Conservation (phyloP, 2,329 filamentous ascomycete species). For the Diaporthe helianthi region DNA sequence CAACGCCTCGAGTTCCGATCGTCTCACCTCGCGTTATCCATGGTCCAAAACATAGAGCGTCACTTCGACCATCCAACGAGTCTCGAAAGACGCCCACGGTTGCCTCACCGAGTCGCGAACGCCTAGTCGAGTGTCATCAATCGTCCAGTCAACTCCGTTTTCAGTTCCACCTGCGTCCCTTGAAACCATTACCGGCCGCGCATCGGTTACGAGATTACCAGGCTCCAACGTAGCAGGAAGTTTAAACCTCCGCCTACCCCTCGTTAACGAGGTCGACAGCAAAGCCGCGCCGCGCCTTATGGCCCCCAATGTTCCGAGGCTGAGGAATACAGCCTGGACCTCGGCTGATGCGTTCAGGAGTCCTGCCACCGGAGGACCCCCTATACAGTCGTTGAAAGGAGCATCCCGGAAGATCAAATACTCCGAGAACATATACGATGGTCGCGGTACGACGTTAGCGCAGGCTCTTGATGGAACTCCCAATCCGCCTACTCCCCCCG, state of each 20-base stretch:
- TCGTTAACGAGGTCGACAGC: neutral
- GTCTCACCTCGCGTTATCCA: neutral
- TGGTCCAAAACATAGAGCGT: conserved; percentile 17
- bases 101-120: neutral
- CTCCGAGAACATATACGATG: neutral
- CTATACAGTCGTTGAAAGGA: neutral
- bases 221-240: neutral
- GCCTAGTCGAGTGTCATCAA: neutral
- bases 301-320: too few relatives aligned
- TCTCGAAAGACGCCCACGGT: neutral
- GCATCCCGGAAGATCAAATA: neutral
- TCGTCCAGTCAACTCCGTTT: conserved; percentile 13
- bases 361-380: too few relatives aligned
- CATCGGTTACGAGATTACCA: conserved; percentile 3
- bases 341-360: too few relatives aligned
- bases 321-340: too few relatives aligned
- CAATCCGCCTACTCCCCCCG: neutral
- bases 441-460: neutral
- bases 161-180: neutral
- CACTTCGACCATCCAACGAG: conserved; percentile 24
- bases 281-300: neutral
- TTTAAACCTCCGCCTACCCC: neutral
- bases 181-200: neutral
- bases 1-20: neutral
- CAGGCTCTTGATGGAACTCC: neutral